Percentiles rank a stretch among this genome's conserved stretches.
phyloP scores from a whole-genome alignment of 2,329 filamentous ascomycete genomes.

The Microcyclospora pomicola region DNA sequence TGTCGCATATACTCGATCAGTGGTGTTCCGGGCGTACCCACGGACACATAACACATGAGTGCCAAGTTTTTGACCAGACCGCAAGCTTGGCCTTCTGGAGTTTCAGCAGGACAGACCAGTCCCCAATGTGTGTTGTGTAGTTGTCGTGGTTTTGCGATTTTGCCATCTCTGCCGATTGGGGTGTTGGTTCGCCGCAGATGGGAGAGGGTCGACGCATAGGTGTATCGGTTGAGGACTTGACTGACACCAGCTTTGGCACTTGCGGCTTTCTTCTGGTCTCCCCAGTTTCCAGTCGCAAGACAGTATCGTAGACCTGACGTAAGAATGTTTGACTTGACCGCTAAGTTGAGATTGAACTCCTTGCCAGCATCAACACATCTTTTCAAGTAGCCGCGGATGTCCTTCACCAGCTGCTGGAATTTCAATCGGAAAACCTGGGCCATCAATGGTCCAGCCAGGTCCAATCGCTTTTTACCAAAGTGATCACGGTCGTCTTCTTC shows the following conservation, averaged over 20 bases:
- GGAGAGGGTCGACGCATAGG: conserved; percentile 88
- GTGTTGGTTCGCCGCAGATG: conserved; percentile 97
- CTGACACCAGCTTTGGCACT: conserved; percentile 93
- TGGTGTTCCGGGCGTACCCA: conserved; percentile 79
- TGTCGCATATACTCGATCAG: conserved; percentile 93
- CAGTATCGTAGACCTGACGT: conserved; percentile 95
- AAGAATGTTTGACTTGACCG: conserved; percentile 79
- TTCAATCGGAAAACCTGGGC: conserved; percentile 93
- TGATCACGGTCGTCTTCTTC: conserved; percentile 97
- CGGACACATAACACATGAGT: conserved; percentile 95
- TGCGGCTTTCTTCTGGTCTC: conserved; percentile 96
- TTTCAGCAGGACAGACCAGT: conserved; percentile 90
- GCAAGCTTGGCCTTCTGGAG: conserved; percentile 94
- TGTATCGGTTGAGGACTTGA: conserved; percentile 95
- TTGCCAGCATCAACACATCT: conserved; percentile 78
- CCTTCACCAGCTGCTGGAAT: conserved; percentile 79
- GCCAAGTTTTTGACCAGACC: conserved; percentile 96
- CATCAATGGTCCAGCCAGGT: conserved; percentile 84
- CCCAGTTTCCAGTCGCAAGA: conserved; percentile 95
- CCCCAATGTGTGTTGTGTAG: conserved; percentile 99
- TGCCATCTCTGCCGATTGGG: conserved; percentile 91
- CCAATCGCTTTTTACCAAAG: conserved; percentile 95
- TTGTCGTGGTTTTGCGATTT: conserved; percentile 94
- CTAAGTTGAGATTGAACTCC: conserved; percentile 81
- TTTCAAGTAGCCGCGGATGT: conserved; percentile 82